Percentiles rank a stretch among this genome's conserved stretches.
Evolutionary conservation across 805 yeast species (phyloP).

Genomic region (Brettanomyces anomalus): DNA sequence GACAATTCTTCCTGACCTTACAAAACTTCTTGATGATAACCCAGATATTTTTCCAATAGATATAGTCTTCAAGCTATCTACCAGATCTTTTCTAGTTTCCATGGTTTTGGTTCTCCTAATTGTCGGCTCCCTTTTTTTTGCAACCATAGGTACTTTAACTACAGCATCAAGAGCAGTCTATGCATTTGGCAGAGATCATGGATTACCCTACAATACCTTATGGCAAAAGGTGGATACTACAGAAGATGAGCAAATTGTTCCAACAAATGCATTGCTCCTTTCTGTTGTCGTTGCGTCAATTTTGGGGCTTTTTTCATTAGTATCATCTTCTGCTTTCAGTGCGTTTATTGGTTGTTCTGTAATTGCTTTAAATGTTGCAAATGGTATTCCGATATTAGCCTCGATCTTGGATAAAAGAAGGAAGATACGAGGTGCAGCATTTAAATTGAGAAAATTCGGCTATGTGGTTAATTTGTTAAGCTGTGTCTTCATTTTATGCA

Average conservation of each 20-base stretch:
- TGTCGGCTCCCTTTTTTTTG: conserved; percentile 63
- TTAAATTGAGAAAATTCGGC: conserved; percentile 54
- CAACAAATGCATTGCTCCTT: conserved; percentile 58
- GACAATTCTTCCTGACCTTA: conserved; percentile 61
- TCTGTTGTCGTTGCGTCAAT: conserved; percentile 54
- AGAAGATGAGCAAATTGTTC: conserved; percentile 47
- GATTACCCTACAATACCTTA: conserved; percentile 52
- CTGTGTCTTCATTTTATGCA: conserved; percentile 49
- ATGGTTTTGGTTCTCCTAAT: conserved; percentile 58
- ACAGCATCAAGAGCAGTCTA: conserved; percentile 78
- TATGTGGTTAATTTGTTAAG: conserved; percentile 54
- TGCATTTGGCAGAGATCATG: conserved; percentile 78
- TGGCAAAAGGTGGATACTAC: conserved; percentile 61
- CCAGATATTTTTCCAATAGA: conserved; percentile 74
- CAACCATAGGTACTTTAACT: conserved; percentile 71
- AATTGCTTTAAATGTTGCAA: conserved; percentile 62
- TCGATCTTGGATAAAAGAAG: conserved; percentile 49
- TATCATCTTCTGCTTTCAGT: conserved; percentile 69
- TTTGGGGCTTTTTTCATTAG: conserved; percentile 55
- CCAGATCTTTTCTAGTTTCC: conserved; percentile 61
- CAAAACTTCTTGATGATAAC: conserved; percentile 43
- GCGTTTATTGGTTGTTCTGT: conserved; percentile 83
- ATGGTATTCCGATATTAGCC: conserved; percentile 66
- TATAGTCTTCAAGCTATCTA: conserved; percentile 60
- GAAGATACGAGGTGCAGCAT: conserved; percentile 59